These are phyloP conservation scores for Voacanga thouarsii DNA, from an alignment of 257 asterid genomes.

Conservation along the genomic window DNA sequence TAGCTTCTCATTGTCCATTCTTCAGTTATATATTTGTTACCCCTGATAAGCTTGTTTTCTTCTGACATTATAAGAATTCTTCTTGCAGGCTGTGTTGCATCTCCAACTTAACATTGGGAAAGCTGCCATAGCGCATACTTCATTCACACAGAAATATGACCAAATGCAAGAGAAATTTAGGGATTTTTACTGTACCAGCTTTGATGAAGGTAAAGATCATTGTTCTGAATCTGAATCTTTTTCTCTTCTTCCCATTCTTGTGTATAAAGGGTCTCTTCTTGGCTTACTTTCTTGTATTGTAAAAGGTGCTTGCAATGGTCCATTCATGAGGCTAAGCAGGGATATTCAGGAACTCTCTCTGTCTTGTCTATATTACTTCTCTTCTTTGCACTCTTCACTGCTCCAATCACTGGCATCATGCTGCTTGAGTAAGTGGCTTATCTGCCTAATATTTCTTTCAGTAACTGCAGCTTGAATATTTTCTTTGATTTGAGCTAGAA, in stretches of 20 bases:
- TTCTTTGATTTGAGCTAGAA: constrained; percentile 3
- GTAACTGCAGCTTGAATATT: not conserved
- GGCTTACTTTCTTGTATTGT: constrained; percentile 18
- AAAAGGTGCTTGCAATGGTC: constrained; percentile 54
- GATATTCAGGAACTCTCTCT: constrained; percentile 83
- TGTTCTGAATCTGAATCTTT: constrained; percentile 12
- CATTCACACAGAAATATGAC: constrained; percentile 53
- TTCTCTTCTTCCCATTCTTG: constrained; percentile 18
- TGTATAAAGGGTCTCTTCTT: constrained; percentile 9
- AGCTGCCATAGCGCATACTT: constrained; percentile 43
- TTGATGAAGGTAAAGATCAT: constrained; percentile 41
- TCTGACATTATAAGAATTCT: constrained; percentile 19
- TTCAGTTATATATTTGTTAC: constrained; percentile 4
- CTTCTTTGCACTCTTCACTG: constrained; percentile 51
- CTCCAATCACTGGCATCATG: constrained; percentile 75
- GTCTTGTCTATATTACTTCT: constrained; percentile 73
- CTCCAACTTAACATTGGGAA: constrained; percentile 68
- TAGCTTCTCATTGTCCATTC: constrained; percentile 1
- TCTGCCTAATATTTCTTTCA: not conserved
- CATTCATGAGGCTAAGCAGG: constrained; percentile 65
- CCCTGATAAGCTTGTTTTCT: constrained; percentile 6
- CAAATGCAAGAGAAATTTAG: constrained; percentile 44
- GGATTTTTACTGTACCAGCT: constrained; percentile 50
- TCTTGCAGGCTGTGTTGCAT: constrained; percentile 68
- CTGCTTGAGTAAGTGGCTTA: constrained; percentile 72